These are phyloP conservation scores for Xylaria hypoxylon DNA, from an alignment of 2,329 filamentous ascomycete species.

Conservation along the genomic window DNA sequence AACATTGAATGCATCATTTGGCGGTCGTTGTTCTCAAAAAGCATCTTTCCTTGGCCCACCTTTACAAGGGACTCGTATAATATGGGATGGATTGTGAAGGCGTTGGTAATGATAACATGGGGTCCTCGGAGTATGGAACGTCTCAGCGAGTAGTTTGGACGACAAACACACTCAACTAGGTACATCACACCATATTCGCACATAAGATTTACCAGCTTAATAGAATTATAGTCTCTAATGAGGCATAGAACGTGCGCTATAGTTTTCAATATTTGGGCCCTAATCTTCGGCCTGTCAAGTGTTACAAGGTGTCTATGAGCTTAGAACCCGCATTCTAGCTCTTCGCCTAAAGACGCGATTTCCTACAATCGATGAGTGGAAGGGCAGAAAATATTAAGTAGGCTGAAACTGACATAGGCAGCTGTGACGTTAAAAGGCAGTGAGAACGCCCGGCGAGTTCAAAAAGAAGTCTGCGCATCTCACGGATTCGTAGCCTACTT, in stretches of 20 bases:
- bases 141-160: not conserved
- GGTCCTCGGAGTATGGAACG: conserved; percentile 8
- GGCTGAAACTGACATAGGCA: too few species aligned
- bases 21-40: conserved; percentile 32
- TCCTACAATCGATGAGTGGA: too few species aligned
- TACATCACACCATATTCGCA: conserved; percentile 6
- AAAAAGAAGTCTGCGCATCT: too few species aligned
- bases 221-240: conserved; percentile 18
- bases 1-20: conserved; percentile 31
- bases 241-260: too few species aligned
- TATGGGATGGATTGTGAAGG: conserved; percentile 11
- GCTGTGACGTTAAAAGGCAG: too few species aligned
- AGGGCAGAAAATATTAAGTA: too few species aligned
- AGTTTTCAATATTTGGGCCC: not conserved
- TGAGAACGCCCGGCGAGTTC: too few species aligned
- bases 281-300: not conserved
- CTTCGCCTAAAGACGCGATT: too few species aligned
- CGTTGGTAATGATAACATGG: conserved; percentile 14
- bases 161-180: conserved; percentile 2
- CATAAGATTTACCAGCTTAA: conserved; percentile 8
- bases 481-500: too few species aligned
- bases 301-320: too few species aligned
- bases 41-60: conserved; percentile 10
- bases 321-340: too few species aligned
- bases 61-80: not conserved